A percentile compares a stretch with the other conserved stretches of the same genome.
phyloP scores from a whole-genome alignment of 805 yeast genomes.

The Saccharomyces kudriavzevii region DNA sequence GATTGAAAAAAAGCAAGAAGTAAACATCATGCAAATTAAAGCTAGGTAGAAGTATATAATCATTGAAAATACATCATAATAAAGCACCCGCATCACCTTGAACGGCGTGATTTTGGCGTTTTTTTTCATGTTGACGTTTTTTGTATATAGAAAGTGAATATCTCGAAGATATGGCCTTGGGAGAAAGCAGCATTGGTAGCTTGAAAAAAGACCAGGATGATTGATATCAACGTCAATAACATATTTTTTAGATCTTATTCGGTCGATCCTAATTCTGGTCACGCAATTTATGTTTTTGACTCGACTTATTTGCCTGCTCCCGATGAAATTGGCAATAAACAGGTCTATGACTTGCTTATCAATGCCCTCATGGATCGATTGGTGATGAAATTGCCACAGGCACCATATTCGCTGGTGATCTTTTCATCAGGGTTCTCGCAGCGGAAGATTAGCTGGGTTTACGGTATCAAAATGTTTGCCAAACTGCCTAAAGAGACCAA shows the following conservation, averaged over 20 bases:
- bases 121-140: not conserved
- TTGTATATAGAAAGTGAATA: not conserved
- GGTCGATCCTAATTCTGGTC: conserved; percentile 55
- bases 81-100: not conserved
- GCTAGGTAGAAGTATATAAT: not conserved
- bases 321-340: conserved; percentile 34
- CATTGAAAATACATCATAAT: not conserved
- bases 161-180: not conserved
- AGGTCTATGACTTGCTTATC: conserved; percentile 32
- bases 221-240: conserved; percentile 32
- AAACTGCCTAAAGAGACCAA: conserved; percentile 50
- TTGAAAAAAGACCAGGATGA: conserved; percentile 7
- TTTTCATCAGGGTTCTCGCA: conserved; percentile 74
- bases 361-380: conserved; percentile 52
- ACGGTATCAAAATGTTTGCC: conserved; percentile 55
- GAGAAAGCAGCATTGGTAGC: not conserved
- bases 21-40: not conserved
- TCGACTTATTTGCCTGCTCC: conserved; percentile 70
- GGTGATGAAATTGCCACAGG: conserved; percentile 48
- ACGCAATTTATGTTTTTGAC: conserved; percentile 77
- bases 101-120: not conserved
- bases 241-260: conserved; percentile 53
- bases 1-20: conserved; percentile 31
- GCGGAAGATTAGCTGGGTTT: conserved; percentile 48
- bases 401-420: conserved; percentile 59